Base-by-base conservation (phyloP, 495 filamentous ascomycete genomes). In the Hyaloscypha bicolor region DNA sequence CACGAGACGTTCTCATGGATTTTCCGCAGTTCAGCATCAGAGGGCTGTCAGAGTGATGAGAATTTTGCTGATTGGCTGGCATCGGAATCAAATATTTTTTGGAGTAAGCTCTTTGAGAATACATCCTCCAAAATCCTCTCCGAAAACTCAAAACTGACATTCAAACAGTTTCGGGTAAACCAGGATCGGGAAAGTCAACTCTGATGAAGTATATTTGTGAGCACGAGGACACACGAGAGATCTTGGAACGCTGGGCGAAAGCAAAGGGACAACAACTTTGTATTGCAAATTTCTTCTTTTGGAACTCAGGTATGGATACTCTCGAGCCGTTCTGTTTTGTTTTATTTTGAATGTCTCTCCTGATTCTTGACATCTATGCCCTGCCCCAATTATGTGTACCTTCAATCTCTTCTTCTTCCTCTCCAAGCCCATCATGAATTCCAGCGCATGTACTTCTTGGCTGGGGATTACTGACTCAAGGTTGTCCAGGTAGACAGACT, bases 181-280 rank as follows among this genome's bases (percentile, higher is more conserved):
- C 42, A 48, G 42, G 42, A 19, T 48, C 42, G 4, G 42, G 42
- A 14, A 48, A 48, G 16, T 48, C 42, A 12, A 48, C 42, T 12
- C 16, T 48, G 16, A 48, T 48, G 42, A 48, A 48, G 16, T 48
- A 11, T 19, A 6, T 48, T 12, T 48, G 42, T 14, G 11, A 48
- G 9, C 42, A 48, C 16, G 9, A 14, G 16, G 16, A 0, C 4
- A 48, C 42, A 48, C 42, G 16, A 16, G 3, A 14, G 4, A 19
- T 19, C 16, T 19, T 48, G 9, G 11, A 19, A 48, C 4, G 4
- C 11, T 48, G 42, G 42, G 76, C 9, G 74, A 66, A 1, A 74
- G 76, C 9, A 75, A 64, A 1, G 75, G 76, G 0, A 78, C 78
- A 64, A 75, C 76, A 12, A 79, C 74, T 12, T 60, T 78, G 64